Base-by-base conservation (phyloP, 495 filamentous ascomycete species). In the Lentithecium fluviatile region DNA sequence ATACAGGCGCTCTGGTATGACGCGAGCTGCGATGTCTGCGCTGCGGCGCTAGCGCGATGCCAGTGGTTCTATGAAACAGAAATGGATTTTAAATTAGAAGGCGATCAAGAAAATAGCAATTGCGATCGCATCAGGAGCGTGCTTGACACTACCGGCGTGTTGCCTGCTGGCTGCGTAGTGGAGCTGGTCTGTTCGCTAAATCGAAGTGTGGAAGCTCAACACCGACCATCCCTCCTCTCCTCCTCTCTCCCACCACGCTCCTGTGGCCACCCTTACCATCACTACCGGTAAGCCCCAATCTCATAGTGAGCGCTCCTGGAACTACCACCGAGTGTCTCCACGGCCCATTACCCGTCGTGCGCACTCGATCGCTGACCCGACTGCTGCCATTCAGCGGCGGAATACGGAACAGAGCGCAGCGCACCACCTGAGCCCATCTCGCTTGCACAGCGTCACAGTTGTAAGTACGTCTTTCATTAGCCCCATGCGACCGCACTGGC, bases 381-480 rank as follows among this genome's bases (percentile, higher is more conserved):
- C 17, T 26, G 36, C 26, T 8, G 25, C 57, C 62, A 59, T 45
- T 6, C 38, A 63, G 45, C 64, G 64, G 59, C 42, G 54, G 58
- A 51, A 62, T 43, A 66, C 64, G 64, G 64, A 60, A 67, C 45
- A 51, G 50, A 25, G 45, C 64, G 49, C 56, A 54, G 36, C 42
- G 48, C 59, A 52, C 59, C 23, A 25, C 29, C 48, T 45, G 52
- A 46, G 34, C 50, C 48, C 60, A 60, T 59, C 54, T 67, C 29
- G 29, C 51, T 37, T 6, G 38, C 45, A 29, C 29, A 29, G 54
- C 17, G 34, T 13, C 7, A 23, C 60, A 56, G 46, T 38, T 45
- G 64, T 67, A 67, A 55, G 64, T 67, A 34, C 45, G 20, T 25
- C 59, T 60, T 59, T 37, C 64, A 48, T 51, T 43, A 50, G 45